Evolutionary conservation across 306 rosid genomes (phyloP), one percentile per base, ranked within the genome.

Genomic region (Potentilla sterilis): DNA sequence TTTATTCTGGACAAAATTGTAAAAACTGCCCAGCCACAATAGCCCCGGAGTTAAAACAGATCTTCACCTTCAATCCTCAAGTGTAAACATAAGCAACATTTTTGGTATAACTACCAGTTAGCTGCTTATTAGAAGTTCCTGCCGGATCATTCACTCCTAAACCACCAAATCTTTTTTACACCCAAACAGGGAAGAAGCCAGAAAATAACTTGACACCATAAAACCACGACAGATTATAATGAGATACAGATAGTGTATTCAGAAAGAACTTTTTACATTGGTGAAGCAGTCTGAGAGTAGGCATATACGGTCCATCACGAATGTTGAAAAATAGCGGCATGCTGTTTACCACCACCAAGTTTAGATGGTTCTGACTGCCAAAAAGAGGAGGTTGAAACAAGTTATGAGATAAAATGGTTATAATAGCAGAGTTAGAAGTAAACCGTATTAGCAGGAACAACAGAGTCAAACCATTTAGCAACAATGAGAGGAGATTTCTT

Each of bases 281-380:
- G 82, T 95, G 99, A 69, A 95, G 99, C 65, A 95, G 93, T 67
- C 99, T 88, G 74, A 95, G 81, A 32, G 99, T 95, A 59, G 99
- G 99, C 97, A 95, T 95, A 82, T 95, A 95, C 21, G 99, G 97
- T 44, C 99, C 99, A 83, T 95, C 99, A 19, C 97, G 97, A 72
- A 95, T 80, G 77, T 89, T 95, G 86, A 95, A 95, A 83, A 95
- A 95, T 69, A 95, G 84, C 7, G 99, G 99, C 86, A 92, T 93
- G 0, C 84, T 92, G 89, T 92, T 95, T 83, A 95, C 97, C 78
- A 95, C 85, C 24, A 95, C 97, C 84, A 95, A 85, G 85, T 92
- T 95, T 81, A 95, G 89, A 90, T 95, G 99, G 88, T 92, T 95
- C 86, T 92, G 99, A 82, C 99, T 95, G 82, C 80, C 81, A 87